phyloP scores from a whole-genome alignment of 169 alveolate genomes.

The Plasmodium coatneyi region DNA sequence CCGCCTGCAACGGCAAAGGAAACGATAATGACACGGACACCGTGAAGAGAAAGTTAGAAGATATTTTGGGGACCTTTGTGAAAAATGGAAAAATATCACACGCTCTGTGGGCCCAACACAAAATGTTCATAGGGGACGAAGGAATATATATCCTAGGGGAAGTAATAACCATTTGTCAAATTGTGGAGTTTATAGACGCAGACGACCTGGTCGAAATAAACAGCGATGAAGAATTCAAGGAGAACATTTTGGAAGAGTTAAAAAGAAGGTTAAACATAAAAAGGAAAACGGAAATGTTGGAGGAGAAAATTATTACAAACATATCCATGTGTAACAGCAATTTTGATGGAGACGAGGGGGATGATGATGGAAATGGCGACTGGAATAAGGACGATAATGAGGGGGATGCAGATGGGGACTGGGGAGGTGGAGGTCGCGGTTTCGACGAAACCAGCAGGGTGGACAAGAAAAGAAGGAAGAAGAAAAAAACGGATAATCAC shows the following conservation, averaged over 20 bases:
- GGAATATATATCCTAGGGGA: slow-evolving; percentile 64
- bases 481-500: background rate
- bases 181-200: slow-evolving; percentile 46
- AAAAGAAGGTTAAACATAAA: slow-evolving; percentile 34
- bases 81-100: slow-evolving; percentile 67
- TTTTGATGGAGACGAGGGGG: background rate
- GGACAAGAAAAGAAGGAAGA: background rate
- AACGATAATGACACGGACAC: background rate
- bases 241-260: slow-evolving; percentile 29
- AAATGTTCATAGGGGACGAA: slow-evolving; percentile 73
- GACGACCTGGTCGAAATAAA: slow-evolving; percentile 37
- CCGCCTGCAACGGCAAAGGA: background rate
- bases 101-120: slow-evolving; percentile 49
- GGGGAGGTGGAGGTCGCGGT: background rate
- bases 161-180: slow-evolving; percentile 60
- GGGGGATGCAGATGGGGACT: background rate
- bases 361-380: background rate
- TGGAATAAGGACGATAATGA: background rate
- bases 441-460: background rate
- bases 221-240: slow-evolving; percentile 39
- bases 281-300: slow-evolving; percentile 51
- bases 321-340: slow-evolving; percentile 41
- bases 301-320: slow-evolving; percentile 37
- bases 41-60: slow-evolving; percentile 27
- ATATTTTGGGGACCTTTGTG: slow-evolving; percentile 49